Evolutionary conservation across 106 monocot genomes (phyloP), one percentile per base, ranked within the genome.

Genomic region (Iris macrosiphon): DNA sequence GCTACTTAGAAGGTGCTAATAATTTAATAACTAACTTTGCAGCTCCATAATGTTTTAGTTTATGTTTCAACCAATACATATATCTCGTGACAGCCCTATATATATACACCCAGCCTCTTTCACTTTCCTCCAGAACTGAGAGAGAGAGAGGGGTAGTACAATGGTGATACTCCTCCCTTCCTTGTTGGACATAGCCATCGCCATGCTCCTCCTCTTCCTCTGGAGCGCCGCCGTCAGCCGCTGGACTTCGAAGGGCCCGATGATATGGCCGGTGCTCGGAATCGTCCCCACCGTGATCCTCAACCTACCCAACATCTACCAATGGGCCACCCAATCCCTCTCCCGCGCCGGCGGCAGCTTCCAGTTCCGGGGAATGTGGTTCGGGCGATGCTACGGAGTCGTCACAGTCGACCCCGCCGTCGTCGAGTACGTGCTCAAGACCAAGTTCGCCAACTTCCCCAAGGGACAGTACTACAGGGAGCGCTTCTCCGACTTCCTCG

Each of bases 371-470:
- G 96, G 96, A 45, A 52, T 75, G 40, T 80, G 70, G 82, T 70
- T 89, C 48, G 69, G 72, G n/a, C 47, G 72, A 26, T 58, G 20
- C 40, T 23, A 63, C 56, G 96, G 95, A 30, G 47, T 79, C 43
- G 37, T 83, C 19, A 90, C 90, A 15, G 49, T 62, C 38, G 61
- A 77, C 46, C 90, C 90, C 6, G 52, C 68, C 55, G 79, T 72
- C 70, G 57, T 98, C 42, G 90, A 98, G 73, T 68, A 90, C 75
- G 63, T 98, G 20, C 96, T 98, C 53, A 80, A 75, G 50, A 80
- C 72, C 15, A 53, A 62, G 34, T 98, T 98, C 67, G 16, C 69
- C 31, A 98, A 98, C 67, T 98, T 79, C 75, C 96, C 96, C 49
- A 98, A 98, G 31, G 96, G 90, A 0, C 40, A 48, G 13, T 83